These are phyloP conservation scores for Tuber aestivum DNA, from an alignment of 495 filamentous ascomycete species.

Conservation along the genomic window DNA sequence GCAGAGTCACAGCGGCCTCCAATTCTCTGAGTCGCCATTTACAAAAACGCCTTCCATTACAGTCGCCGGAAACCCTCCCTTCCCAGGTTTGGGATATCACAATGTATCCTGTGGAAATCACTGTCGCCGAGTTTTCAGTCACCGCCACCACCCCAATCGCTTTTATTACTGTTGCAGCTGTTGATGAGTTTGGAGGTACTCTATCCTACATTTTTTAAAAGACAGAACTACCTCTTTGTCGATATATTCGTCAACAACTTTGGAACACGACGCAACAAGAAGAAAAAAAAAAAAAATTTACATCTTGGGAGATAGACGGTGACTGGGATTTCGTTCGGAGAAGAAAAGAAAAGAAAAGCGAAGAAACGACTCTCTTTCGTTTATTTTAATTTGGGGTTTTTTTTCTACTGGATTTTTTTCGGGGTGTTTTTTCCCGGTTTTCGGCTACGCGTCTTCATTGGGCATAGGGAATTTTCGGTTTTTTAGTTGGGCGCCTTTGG, in stretches of 20 bases:
- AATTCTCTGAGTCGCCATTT: slow-evolving; percentile 33
- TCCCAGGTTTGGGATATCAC: slow-evolving; percentile 38
- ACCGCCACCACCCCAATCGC: slow-evolving; percentile 22
- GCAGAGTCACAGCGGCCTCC: slow-evolving; percentile 24
- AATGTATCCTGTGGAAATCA: slow-evolving; percentile 40
- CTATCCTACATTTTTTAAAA: background rate
- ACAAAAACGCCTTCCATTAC: slow-evolving; percentile 41
- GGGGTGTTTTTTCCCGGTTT: slow-evolving; percentile 22
- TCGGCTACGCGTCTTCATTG: slow-evolving; percentile 25
- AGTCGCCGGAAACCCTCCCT: slow-evolving; percentile 38
- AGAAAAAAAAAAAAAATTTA: background rate
- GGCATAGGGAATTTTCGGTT: slow-evolving; percentile 16
- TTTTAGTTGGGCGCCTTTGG: slow-evolving; percentile 21
- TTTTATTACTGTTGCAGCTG: slow-evolving; percentile 28
- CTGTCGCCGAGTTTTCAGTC: slow-evolving; percentile 38
- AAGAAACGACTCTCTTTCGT: background rate
- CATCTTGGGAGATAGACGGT: slow-evolving; percentile 3
- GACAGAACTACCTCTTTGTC: background rate
- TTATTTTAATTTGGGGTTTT: slow-evolving; percentile 1
- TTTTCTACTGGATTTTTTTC: slow-evolving; percentile 13
- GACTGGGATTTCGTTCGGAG: background rate
- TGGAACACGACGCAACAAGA: background rate
- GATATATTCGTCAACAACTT: background rate
- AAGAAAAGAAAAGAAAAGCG: background rate
- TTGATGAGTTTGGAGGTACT: slow-evolving; percentile 11